A percentile compares a stretch with the other conserved stretches of the same genome.
These are phyloP conservation scores for Venturia oleaginea DNA, from an alignment of 2,329 filamentous ascomycete species.

Conservation along the genomic window DNA sequence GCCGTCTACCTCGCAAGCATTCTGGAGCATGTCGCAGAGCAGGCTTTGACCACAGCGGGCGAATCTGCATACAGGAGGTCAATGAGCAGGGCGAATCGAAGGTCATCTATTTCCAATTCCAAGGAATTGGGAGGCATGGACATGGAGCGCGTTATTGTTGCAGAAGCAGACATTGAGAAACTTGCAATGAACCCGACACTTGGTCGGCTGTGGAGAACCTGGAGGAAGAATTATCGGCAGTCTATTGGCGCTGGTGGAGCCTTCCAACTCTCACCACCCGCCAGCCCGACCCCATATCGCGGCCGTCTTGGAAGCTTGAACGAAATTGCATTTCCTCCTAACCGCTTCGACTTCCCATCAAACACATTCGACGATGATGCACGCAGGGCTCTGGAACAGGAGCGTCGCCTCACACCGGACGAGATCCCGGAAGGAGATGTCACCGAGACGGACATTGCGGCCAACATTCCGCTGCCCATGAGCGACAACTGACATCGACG, in stretches of 20 bases:
- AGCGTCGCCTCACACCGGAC: conserved; percentile 17
- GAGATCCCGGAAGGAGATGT: conserved; percentile 33
- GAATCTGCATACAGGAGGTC: conserved; percentile 68
- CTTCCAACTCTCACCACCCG: background rate
- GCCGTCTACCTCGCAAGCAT: conserved; percentile 95
- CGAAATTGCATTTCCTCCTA: conserved; percentile 1
- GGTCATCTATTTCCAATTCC: conserved; percentile 16
- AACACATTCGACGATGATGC: conserved; percentile 21
- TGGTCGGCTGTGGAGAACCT: conserved; percentile 84
- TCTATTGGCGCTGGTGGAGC: background rate
- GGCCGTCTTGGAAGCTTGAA: conserved; percentile 9
- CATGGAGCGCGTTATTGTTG: conserved; percentile 65
- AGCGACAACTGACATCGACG: conserved; percentile 60
- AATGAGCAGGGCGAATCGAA: conserved; percentile 32
- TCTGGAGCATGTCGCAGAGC: conserved; percentile 87
- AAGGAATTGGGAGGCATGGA: conserved; percentile 49
- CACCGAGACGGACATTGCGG: conserved; percentile 40
- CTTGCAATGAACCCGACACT: conserved; percentile 82
- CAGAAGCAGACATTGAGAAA: conserved; percentile 87
- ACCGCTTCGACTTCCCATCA: conserved; percentile 13
- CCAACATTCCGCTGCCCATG: conserved; percentile 60
- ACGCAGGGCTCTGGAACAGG: conserved; percentile 13
- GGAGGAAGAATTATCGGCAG: conserved; percentile 75
- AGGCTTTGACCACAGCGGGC: conserved; percentile 76
- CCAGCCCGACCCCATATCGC: conserved; percentile 1